Conservation (phyloP, 202 grass and related monocot species). For the Zoysia matrella region DNA sequence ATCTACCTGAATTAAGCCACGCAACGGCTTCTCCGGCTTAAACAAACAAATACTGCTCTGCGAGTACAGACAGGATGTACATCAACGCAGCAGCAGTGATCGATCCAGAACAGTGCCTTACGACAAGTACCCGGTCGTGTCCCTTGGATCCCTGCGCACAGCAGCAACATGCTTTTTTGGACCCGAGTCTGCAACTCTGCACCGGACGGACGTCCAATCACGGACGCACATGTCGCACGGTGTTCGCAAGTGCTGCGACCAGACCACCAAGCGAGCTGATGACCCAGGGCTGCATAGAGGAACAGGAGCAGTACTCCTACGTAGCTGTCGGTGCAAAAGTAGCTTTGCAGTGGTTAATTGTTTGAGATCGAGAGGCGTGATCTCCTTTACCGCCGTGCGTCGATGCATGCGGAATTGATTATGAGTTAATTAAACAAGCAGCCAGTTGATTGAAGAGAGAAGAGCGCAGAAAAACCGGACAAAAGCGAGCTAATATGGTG, state of each 20-base stretch:
- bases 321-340: constrained; percentile 43
- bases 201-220: constrained; percentile 21
- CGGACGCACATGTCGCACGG: constrained; percentile 22
- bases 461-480: neutral
- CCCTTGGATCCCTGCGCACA: too few relatives aligned
- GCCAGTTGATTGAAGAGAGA: constrained; percentile 11
- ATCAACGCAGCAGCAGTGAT: too few relatives aligned
- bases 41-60: neutral
- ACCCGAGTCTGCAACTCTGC: too few relatives aligned
- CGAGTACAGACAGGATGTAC: neutral
- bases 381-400: constrained; percentile 16
- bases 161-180: too few relatives aligned
- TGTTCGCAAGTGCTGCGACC: neutral
- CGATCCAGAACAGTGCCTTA: too few relatives aligned
- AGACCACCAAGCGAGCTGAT: neutral
- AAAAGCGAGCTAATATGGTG: constrained; percentile 32
- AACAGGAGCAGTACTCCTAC: too few relatives aligned
- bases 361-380: constrained; percentile 19
- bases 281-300: neutral
- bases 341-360: constrained; percentile 33
- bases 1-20: neutral
- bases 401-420: constrained; percentile 34
- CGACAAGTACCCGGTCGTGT: too few relatives aligned
- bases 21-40: neutral
- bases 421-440: neutral